Percentiles rank a stretch among this genome's conserved stretches.
phyloP scores from a whole-genome alignment of 306 rosid genomes.

The Cicer judaicum region DNA sequence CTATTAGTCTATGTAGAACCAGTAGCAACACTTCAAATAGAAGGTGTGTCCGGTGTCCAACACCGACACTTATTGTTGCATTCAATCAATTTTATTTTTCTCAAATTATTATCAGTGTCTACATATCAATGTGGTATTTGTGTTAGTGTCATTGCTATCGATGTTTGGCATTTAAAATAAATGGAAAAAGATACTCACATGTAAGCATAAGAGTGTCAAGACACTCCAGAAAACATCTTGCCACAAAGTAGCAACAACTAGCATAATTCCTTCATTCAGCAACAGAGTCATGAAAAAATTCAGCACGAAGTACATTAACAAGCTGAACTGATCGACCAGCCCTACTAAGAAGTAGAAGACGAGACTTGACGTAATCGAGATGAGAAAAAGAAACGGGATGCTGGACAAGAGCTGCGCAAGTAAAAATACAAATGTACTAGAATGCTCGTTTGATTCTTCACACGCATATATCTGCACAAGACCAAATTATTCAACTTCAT shows the following conservation, averaged over 20 bases:
- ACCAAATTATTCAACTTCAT: conserved; percentile 41
- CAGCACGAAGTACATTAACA: conserved; percentile 98
- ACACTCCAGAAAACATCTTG: conserved; percentile 84
- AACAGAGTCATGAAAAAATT: conserved; percentile 87
- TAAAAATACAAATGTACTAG: conserved; percentile 79
- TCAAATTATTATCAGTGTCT: no score
- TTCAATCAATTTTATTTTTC: no score
- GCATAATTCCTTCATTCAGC: conserved; percentile 93
- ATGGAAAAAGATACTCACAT: conserved; percentile 60
- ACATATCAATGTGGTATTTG: no score
- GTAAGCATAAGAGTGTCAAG: conserved; percentile 76
- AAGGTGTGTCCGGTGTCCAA: no score
- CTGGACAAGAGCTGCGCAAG: conserved; percentile 94
- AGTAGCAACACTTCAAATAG: no score
- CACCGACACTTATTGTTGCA: no score
- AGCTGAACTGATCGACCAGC: conserved; percentile 83
- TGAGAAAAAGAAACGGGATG: conserved; percentile 96
- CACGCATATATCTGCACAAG: conserved; percentile 76
- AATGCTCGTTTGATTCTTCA: conserved; percentile 89
- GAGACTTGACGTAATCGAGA: conserved; percentile 89
- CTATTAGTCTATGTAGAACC: no score
- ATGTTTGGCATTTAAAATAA: background rate
- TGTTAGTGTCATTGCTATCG: no score
- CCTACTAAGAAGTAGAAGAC: conserved; percentile 92
- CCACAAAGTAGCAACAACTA: conserved; percentile 71